Evolutionary conservation across 2,329 filamentous ascomycete species (phyloP).

Genomic region (Penicillium sp.): DNA sequence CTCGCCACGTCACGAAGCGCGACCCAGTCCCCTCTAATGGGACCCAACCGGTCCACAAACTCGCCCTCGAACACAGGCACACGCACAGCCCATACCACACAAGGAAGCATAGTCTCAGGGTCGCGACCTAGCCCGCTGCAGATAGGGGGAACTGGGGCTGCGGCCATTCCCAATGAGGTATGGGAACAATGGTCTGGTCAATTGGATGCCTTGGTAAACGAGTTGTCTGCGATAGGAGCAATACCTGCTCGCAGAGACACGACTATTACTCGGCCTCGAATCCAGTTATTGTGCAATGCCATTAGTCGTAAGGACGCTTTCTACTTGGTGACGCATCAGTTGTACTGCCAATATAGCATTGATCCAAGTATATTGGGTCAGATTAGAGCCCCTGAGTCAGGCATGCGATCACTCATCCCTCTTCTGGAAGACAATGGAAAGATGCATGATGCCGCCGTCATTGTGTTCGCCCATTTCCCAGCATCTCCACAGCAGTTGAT

Average conservation of each 20-base stretch:
- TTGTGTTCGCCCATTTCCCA: constrained; percentile 37
- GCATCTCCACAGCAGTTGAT: constrained; percentile 10
- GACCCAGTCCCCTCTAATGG: neutral
- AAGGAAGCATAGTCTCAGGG: neutral
- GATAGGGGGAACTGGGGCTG: neutral
- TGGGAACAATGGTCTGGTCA: constrained; percentile 10
- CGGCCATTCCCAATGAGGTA: neutral
- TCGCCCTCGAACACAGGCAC: neutral
- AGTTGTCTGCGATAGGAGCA: neutral
- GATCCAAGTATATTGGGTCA: constrained; percentile 20
- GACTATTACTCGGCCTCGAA: constrained; percentile 31
- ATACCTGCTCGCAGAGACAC: neutral
- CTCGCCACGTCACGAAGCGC: neutral
- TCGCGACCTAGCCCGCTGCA: neutral
- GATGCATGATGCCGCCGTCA: neutral
- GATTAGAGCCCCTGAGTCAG: constrained; percentile 17
- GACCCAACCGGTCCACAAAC: neutral
- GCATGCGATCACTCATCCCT: neutral
- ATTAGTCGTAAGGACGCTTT: constrained; percentile 50
- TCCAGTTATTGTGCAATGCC: constrained; percentile 50
- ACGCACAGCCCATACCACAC: neutral
- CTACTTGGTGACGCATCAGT: constrained; percentile 58
- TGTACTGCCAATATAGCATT: constrained; percentile 52
- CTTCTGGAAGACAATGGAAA: constrained; percentile 6
- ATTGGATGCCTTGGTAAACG: neutral